Evolutionary conservation across 352 stramenopile species (phyloP).

Genomic region (Phytopythium oedochilum): DNA sequence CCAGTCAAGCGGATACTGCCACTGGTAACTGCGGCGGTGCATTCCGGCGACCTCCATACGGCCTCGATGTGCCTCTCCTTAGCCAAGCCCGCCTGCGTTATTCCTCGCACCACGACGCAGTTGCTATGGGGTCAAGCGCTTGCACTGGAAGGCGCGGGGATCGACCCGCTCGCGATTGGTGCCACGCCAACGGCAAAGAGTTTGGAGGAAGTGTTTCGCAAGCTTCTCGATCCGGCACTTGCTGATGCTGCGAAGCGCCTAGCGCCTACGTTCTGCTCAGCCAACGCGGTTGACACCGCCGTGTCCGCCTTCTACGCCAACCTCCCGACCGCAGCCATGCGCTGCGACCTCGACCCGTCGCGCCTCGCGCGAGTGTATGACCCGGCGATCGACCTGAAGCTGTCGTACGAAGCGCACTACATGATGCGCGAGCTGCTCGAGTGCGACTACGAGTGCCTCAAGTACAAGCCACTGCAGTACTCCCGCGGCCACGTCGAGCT

Average conservation of each 20-base stretch:
- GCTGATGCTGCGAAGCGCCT: constrained; percentile 30
- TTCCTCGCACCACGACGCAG: not conserved
- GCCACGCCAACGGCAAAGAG: constrained; percentile 27
- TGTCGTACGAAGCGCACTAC: constrained; percentile 32
- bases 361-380: constrained; percentile 37
- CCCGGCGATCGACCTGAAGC: constrained; percentile 26
- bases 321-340: constrained; percentile 74
- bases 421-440: constrained; percentile 2
- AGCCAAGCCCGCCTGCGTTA: not conserved
- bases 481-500: constrained; percentile 28
- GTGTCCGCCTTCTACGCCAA: constrained; percentile 69
- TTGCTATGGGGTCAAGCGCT: not conserved
- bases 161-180: not conserved
- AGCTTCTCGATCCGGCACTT: constrained; percentile 38
- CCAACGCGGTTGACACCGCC: constrained; percentile 58
- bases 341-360: constrained; percentile 39
- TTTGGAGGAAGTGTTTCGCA: constrained; percentile 51
- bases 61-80: not conserved
- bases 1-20: not conserved
- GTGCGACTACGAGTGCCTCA: constrained; percentile 29
- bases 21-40: not conserved
- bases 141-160: not conserved
- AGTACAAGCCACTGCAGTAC: constrained; percentile 82
- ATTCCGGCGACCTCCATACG: not conserved
- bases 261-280: constrained; percentile 28